Conservation (phyloP, 2,329 filamentous ascomycete genomes). For the Pseudogymnoascus sp. region DNA sequence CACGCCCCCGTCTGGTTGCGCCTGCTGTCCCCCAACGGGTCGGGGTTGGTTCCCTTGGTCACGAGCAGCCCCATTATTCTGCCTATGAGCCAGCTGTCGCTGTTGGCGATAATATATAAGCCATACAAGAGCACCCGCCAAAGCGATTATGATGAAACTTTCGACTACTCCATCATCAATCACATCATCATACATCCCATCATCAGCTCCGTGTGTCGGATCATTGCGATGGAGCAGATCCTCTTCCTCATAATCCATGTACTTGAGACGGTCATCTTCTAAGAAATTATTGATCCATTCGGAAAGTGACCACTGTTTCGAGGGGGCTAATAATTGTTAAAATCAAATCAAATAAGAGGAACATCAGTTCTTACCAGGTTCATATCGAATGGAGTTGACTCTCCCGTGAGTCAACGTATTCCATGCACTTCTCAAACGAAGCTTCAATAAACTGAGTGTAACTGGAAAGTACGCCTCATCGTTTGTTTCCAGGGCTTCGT, state of each 20-base stretch:
- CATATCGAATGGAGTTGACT: conserved; percentile 85
- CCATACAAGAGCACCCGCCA: conserved; percentile 66
- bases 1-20: conserved; percentile 40
- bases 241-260: conserved; percentile 47
- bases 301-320: conserved; percentile 65
- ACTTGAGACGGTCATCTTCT: conserved; percentile 52
- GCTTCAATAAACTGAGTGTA: conserved; percentile 75
- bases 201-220: conserved; percentile 47
- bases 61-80: conserved; percentile 32
- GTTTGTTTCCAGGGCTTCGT: conserved; percentile 84
- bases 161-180: conserved; percentile 76
- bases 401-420: conserved; percentile 86
- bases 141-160: conserved; percentile 70
- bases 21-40: conserved; percentile 20
- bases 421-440: conserved; percentile 83
- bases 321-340: conserved; percentile 45
- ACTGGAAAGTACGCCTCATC: conserved; percentile 91
- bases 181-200: conserved; percentile 51
- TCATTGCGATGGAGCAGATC: conserved; percentile 39
- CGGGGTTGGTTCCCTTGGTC: conserved; percentile 24
- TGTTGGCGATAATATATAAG: conserved; percentile 76
- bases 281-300: conserved; percentile 88
- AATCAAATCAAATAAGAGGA: background rate
- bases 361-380: conserved; percentile 58
- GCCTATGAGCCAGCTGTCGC: conserved; percentile 49